Conservation (phyloP, 495 filamentous ascomycete genomes). For the Xylaria venustula region DNA sequence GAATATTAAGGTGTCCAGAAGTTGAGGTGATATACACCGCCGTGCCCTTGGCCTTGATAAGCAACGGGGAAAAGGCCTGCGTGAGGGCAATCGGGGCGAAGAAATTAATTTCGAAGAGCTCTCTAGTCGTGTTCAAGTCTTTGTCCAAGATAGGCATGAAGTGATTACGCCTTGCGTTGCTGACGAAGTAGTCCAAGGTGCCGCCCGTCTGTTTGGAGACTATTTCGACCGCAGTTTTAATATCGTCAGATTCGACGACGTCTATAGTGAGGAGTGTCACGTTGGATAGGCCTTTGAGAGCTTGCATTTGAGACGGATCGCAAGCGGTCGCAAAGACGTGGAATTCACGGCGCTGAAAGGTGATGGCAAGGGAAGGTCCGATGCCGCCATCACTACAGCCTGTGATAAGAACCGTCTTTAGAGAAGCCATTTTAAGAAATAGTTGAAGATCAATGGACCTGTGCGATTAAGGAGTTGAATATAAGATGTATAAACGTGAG, state of each 20-base stretch:
- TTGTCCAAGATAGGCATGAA: conserved; percentile 34
- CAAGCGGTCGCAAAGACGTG: conserved; percentile 45
- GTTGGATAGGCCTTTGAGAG: conserved; percentile 17
- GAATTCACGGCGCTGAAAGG: conserved; percentile 37
- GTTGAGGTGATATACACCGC: conserved; percentile 48
- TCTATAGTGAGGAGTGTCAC: conserved; percentile 27
- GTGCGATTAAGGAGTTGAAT: too few species aligned
- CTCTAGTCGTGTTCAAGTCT: conserved; percentile 12
- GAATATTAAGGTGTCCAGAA: conserved; percentile 38
- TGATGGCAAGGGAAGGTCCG: conserved; percentile 36
- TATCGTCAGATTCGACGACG: conserved; percentile 17
- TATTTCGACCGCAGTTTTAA: conserved; percentile 16
- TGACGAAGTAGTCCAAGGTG: conserved; percentile 42
- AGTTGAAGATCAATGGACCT: too few species aligned
- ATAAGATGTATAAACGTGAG: too few species aligned
- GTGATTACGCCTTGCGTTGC: conserved; percentile 36
- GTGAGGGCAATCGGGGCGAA: conserved; percentile 29
- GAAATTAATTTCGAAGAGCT: conserved; percentile 47
- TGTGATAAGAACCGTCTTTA: conserved; percentile 39
- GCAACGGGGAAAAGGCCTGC: conserved; percentile 42
- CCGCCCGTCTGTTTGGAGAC: conserved; percentile 27
- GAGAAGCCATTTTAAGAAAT: not conserved
- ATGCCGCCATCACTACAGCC: conserved; percentile 46
- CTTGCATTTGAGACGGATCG: conserved; percentile 28
- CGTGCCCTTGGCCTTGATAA: conserved; percentile 43